A percentile compares a stretch with the other conserved stretches of the same genome.
Conservation (phyloP, 345 rosid genomes). For the Barbarea vulgaris region DNA sequence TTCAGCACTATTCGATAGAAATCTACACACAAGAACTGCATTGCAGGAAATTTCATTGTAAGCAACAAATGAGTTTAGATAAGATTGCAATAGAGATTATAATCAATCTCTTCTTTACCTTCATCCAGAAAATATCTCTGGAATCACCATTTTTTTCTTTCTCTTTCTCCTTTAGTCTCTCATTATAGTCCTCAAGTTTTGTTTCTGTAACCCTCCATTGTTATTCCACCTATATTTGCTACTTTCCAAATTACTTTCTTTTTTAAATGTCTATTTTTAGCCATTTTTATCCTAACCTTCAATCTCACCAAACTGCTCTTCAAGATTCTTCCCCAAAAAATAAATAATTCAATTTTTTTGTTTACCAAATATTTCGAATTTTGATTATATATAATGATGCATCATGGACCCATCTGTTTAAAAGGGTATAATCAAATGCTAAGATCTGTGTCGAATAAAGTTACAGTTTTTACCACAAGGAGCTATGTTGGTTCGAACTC, state of each 20-base stretch:
- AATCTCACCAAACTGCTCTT: background rate
- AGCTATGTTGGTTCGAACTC: conserved; percentile 22
- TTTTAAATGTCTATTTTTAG: conserved; percentile 34
- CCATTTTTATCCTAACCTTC: conserved; percentile 29
- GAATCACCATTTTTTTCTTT: conserved; percentile 16
- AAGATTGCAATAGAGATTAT: conserved; percentile 12
- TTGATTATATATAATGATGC: background rate
- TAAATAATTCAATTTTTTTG: background rate
- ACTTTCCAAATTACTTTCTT: conserved; percentile 7
- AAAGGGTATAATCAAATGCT: conserved; percentile 36
- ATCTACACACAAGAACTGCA: conserved; percentile 21
- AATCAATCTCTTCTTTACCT: conserved; percentile 19
- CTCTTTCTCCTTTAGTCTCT: conserved; percentile 20
- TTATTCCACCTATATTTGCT: conserved; percentile 35
- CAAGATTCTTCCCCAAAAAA: conserved; percentile 4
- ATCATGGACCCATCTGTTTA: background rate
- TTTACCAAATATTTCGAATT: background rate
- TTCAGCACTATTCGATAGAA: conserved; percentile 20
- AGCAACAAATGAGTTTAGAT: conserved; percentile 7
- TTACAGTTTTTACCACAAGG: conserved; percentile 17
- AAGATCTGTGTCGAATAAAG: conserved; percentile 26
- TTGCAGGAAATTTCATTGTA: background rate
- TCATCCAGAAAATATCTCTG: conserved; percentile 29
- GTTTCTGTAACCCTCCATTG: conserved; percentile 29
- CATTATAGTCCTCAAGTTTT: conserved; percentile 25